These are phyloP conservation scores for Curvularia spicifera DNA, from an alignment of 2,329 filamentous ascomycete species.

Conservation along the genomic window DNA sequence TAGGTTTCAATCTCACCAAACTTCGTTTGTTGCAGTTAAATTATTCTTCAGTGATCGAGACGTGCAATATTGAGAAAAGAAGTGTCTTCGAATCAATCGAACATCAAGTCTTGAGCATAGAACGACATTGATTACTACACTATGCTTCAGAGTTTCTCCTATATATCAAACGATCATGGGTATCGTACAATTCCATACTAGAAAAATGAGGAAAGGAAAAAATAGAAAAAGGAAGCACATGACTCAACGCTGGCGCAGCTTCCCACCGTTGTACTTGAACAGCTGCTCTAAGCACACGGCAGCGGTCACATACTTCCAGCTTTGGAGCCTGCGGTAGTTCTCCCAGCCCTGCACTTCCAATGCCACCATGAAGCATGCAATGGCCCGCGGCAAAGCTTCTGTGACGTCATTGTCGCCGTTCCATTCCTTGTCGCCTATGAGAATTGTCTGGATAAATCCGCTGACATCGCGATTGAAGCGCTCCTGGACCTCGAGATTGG, in stretches of 20 bases:
- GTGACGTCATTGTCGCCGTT: conserved; percentile 33
- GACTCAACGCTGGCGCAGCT: conserved; percentile 26
- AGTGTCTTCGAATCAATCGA: not conserved
- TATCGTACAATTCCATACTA: not conserved
- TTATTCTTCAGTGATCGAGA: no score
- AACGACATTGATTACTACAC: not conserved
- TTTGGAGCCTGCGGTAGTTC: conserved; percentile 48
- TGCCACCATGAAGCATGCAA: conserved; percentile 58
- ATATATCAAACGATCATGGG: no score
- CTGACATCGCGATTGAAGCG: conserved; percentile 53
- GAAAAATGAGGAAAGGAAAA: not conserved
- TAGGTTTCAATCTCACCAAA: not conserved
- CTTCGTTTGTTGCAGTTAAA: no score
- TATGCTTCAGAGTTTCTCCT: not conserved
- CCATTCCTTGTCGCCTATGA: conserved; percentile 45
- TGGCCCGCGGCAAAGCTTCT: conserved; percentile 56
- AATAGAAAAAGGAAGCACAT: not conserved
- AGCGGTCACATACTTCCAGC: conserved; percentile 62
- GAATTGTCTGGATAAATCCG: conserved; percentile 54
- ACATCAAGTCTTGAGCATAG: not conserved
- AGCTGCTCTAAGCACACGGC: conserved; percentile 59
- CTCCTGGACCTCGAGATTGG: conserved; percentile 47
- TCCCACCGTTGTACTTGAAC: conserved; percentile 33
- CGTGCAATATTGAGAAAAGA: not conserved
- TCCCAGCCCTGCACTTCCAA: conserved; percentile 44